These are phyloP conservation scores for Eimeria necatrix DNA, from an alignment of 169 alveolate genomes.

Conservation along the genomic window DNA sequence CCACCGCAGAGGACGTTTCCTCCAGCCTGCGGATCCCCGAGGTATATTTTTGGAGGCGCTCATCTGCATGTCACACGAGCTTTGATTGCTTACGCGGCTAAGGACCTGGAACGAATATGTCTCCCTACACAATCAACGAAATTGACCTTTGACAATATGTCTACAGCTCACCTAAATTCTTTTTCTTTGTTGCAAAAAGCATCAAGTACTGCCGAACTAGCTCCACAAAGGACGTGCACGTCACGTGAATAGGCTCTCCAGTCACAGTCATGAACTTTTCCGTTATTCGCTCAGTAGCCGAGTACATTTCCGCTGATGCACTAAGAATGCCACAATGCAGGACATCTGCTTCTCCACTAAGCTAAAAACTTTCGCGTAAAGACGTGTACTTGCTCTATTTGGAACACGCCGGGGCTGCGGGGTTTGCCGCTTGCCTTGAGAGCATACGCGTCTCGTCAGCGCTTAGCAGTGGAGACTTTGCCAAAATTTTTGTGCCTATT, in stretches of 20 bases:
- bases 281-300: slow-evolving; percentile 23
- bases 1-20: slow-evolving; percentile 94
- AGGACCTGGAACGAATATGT: too few species aligned
- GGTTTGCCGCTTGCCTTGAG: slow-evolving; percentile 7
- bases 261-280: slow-evolving; percentile 13
- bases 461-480: slow-evolving; percentile 16
- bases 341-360: background rate
- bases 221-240: slow-evolving; percentile 62
- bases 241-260: slow-evolving; percentile 73
- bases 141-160: background rate
- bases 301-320: slow-evolving; percentile 69
- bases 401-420: background rate
- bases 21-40: slow-evolving; percentile 94
- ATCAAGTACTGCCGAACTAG: slow-evolving; percentile 48
- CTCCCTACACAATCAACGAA: background rate
- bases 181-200: slow-evolving; percentile 77
- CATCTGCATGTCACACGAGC: slow-evolving; percentile 43
- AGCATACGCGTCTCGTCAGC: slow-evolving; percentile 46
- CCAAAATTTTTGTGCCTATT: slow-evolving; percentile 42
- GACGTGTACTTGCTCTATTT: background rate
- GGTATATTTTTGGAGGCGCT: slow-evolving; percentile 89
- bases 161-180: slow-evolving; percentile 74
- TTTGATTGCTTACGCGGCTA: too few species aligned
- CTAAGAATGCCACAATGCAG: slow-evolving; percentile 19
- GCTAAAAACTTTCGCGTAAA: background rate